A percentile compares a stretch with the other conserved stretches of the same genome.
Evolutionary conservation across 805 yeast species (phyloP).

Genomic region (Ogataea angusta): DNA sequence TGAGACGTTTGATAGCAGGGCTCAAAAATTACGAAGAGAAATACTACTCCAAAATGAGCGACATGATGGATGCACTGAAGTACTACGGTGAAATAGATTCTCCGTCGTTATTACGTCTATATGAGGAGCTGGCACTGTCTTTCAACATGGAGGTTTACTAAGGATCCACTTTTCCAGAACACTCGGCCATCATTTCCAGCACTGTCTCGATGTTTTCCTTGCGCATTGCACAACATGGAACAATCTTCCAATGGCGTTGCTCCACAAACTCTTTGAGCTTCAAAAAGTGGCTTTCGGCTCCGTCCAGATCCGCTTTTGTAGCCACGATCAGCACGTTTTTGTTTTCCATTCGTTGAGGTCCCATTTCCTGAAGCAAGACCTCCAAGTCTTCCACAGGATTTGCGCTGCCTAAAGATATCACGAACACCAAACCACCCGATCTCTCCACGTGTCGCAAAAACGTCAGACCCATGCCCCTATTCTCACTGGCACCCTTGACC

Average conservation of each 20-base stretch:
- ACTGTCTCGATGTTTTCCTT: conserved; percentile 71
- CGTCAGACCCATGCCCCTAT: conserved; percentile 91
- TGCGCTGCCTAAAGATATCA: conserved; percentile 65
- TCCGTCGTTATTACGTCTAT: conserved; percentile 40
- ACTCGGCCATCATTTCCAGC: conserved; percentile 67
- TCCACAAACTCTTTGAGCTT: conserved; percentile 45
- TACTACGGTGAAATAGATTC: conserved; percentile 51
- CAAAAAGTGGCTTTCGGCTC: conserved; percentile 45
- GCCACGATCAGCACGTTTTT: conserved; percentile 77
- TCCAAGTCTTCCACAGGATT: conserved; percentile 68
- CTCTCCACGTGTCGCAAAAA: conserved; percentile 91
- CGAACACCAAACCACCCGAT: conserved; percentile 85
- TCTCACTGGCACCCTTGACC: conserved; percentile 78
- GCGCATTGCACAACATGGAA: conserved; percentile 81
- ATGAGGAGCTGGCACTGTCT: conserved; percentile 38
- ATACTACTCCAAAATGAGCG: conserved; percentile 43
- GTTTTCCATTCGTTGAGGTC: conserved; percentile 51
- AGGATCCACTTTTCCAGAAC: conserved; percentile 34
- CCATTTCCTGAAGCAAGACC: conserved; percentile 67
- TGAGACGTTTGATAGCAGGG: conserved; percentile 39
- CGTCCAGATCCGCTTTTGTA: conserved; percentile 86
- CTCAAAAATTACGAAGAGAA: conserved; percentile 42
- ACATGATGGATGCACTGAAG: conserved; percentile 43
- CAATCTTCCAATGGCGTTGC: conserved; percentile 54
- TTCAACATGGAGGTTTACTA: conserved; percentile 12